Base-by-base conservation (phyloP, 768 basidiomycete genomes). In the Kwoniella sp. region DNA sequence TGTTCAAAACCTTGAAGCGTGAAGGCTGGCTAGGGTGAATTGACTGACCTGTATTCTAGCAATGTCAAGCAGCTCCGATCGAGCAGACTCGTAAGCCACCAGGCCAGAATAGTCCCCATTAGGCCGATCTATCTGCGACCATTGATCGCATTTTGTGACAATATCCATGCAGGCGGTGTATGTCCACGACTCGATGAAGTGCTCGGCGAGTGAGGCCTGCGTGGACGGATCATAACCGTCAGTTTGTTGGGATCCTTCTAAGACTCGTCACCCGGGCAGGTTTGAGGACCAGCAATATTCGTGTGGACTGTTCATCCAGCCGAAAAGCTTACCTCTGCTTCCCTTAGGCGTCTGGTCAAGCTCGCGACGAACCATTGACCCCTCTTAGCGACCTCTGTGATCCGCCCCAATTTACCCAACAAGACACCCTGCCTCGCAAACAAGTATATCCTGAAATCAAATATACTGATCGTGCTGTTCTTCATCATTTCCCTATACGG, bases 131-230 rank as follows among this genome's bases (percentile, higher is more conserved):
- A 73, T 67, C 17, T 61, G 55, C 20, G 77, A 72, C 91, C 92
- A 93, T 1, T 81, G 79, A 67, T 91, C 89, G 72, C 89, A 91
- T 70, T 88, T 88, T 13, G 91, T 88, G 28, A 93, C 87, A 50
- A 89, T 87, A 68, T 89, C 91, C 50, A 94, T 83, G 22, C 92
- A 88, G 0, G 93, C 92, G 20, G 90, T 92, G 81, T 92, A 97
- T 34, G 86, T 89, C 96, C 96, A 99, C 0, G 91, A 89, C 76
- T 96, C 91, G 34, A 96, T 84, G 77, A 95, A 96, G 74, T 88
- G 86, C 20, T 83, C 82, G 0, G 79, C 75, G 1, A 82, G 76
- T 13, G 73, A 68, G 31, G 51, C 67, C 81, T 82, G 29, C n/a
- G 29, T 8, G 26, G 89, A 85, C 25, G 90, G 82, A 3, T 83